Percentiles rank a stretch among this genome's conserved stretches.
Conservation (phyloP, 306 rosid genomes). For the Quercus suber region DNA sequence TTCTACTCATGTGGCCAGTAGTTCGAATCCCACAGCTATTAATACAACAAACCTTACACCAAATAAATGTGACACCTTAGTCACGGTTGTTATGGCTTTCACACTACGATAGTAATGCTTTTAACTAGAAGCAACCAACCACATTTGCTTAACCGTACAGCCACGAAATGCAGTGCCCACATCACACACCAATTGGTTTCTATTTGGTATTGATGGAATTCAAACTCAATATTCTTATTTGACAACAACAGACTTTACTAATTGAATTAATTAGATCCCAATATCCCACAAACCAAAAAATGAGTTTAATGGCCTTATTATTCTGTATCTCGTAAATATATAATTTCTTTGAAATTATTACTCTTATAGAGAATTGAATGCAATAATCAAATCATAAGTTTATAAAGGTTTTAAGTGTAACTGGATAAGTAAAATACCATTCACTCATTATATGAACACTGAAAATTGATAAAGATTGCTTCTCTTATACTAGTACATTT, state of each 20-base stretch:
- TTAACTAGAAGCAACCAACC: conserved; percentile 6
- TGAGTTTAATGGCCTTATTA: not conserved
- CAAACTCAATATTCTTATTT: too few species aligned
- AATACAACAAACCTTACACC: not conserved
- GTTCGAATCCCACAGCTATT: not conserved
- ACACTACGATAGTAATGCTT: not conserved
- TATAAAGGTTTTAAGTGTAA: conserved; percentile 12
- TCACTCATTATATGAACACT: conserved; percentile 50
- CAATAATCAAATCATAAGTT: not conserved
- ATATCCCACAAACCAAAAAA: not conserved
- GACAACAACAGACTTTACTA: too few species aligned
- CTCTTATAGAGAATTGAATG: not conserved
- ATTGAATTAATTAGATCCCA: too few species aligned
- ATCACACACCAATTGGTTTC: too few species aligned
- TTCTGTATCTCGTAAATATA: not conserved
- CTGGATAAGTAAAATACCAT: conserved; percentile 20
- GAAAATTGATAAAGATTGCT: conserved; percentile 29
- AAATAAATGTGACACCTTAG: not conserved
- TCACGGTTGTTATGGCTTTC: not conserved
- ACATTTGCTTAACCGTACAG: conserved; percentile 12
- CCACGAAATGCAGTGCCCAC: conserved; percentile 5
- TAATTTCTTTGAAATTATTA: not conserved
- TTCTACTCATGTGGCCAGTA: not conserved
- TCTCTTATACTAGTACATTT: conserved; percentile 18
- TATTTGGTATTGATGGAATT: too few species aligned